Base-by-base conservation (phyloP, 2,329 filamentous ascomycete genomes). In the Trichoderma pleuroti region DNA sequence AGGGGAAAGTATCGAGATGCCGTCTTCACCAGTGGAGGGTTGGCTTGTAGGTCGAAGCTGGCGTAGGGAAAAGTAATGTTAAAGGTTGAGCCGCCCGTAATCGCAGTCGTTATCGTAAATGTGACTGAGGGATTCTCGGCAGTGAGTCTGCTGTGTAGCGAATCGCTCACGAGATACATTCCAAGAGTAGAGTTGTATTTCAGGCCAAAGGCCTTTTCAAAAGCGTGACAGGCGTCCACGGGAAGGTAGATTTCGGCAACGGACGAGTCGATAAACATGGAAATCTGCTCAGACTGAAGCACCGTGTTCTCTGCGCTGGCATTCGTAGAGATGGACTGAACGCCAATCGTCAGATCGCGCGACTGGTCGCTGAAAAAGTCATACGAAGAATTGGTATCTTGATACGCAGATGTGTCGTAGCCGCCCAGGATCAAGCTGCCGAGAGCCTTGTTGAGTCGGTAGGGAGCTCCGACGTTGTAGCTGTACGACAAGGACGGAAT, bases 1-100 rank as follows among this genome's bases (percentile, higher is more conserved):
- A 74, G 34, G n/a, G 73, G 73, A 36, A 74, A 74, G 30, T 74
- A 74, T 28, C 72, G 72, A 21, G 59, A 65, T 11, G 67, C 36
- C 9, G 67, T 62, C 26, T 70, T 57, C 1, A 74, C 62, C 1
- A 73, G 54, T 5, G 73, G 73, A 12, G 72, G 72, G 10, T 62
- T 49, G 18, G 59, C 68, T n/a, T 70, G 24, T 7, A 74, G 57
- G 26, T 72, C 72, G 46, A 74, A 74, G 12, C 70, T 71, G 14
- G 72, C 72, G 18, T 74, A 74, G n/a, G 73, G 73, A 26, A 74
- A 69, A 18, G 67, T 68, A 2, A 74, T 70, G 28, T 72, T 68
- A 24, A 71, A 70, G 16, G 24, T 63, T 16, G 60, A 61, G 7
- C 71, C 68, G 16, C 71, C 71, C 1, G 61, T 62, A 24, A 72